phyloP scores from a whole-genome alignment of 2,329 filamentous ascomycete genomes.

The Exophiala mesophila region DNA sequence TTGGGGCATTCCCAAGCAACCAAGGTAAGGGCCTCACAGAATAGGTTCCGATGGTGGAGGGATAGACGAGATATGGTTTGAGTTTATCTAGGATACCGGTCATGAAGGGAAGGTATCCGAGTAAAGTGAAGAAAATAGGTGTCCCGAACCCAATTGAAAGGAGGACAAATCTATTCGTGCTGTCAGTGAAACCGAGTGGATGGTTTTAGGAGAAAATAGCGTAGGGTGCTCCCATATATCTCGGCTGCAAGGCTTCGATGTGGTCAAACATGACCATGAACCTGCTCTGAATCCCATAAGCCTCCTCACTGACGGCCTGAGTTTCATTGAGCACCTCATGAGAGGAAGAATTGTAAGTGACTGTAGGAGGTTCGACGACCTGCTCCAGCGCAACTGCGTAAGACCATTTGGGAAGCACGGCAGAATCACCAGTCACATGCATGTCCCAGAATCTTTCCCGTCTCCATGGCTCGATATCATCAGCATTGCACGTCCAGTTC shows the following conservation, averaged over 20 bases:
- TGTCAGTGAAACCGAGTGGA: background rate
- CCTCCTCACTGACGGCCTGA: constrained; percentile 1
- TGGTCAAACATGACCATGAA: constrained; percentile 6
- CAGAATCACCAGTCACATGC: constrained; percentile 1
- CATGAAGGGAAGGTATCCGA: constrained; percentile 29
- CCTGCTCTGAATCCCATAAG: constrained; percentile 1
- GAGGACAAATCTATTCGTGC: constrained; percentile 6
- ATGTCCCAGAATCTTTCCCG: constrained; percentile 18
- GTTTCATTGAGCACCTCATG: constrained; percentile 5
- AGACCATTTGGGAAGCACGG: constrained; percentile 4
- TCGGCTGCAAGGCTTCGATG: constrained; percentile 1
- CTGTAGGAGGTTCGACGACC: constrained; percentile 1
- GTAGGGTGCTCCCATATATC: constrained; percentile 6
- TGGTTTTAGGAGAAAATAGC: background rate
- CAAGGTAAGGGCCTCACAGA: constrained; percentile 33
- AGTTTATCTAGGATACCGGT: constrained; percentile 24
- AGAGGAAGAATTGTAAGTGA: background rate
- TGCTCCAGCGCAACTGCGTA: constrained; percentile 4
- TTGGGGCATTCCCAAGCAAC: constrained; percentile 38
- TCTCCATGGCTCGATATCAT: constrained; percentile 19
- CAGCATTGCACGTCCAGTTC: constrained; percentile 23
- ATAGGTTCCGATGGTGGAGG: constrained; percentile 31
- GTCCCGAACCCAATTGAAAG: constrained; percentile 3
- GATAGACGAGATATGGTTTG: constrained; percentile 33
- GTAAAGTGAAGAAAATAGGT: constrained; percentile 13